These are phyloP conservation scores for Ceriops tagal DNA, from an alignment of 345 rosid species.

Conservation along the genomic window DNA sequence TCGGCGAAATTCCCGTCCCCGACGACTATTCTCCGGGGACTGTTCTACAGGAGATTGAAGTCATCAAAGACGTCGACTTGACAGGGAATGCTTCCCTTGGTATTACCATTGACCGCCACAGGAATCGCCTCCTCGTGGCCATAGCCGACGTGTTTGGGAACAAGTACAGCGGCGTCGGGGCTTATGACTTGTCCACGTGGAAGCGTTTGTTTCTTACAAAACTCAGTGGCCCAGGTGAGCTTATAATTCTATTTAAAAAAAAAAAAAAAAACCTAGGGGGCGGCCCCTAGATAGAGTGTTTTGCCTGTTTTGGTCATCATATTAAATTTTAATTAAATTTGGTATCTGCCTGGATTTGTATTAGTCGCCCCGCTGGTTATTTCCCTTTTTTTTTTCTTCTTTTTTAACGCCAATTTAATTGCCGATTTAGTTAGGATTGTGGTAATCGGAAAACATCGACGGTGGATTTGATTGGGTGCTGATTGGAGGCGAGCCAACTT, in stretches of 20 bases:
- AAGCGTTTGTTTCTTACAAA: conserved; percentile 59
- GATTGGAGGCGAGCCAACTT: no score
- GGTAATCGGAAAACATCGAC: no score
- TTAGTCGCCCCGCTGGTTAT: neutral
- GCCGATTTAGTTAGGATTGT: no score
- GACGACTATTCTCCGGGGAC: conserved; percentile 15
- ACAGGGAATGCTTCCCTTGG: conserved; percentile 72
- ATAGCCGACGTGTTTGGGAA: conserved; percentile 59
- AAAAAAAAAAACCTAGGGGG: no score
- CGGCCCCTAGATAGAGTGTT: no score
- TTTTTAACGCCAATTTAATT: no score
- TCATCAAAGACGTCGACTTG: conserved; percentile 65
- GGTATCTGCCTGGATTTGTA: no score
- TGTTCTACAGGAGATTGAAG: conserved; percentile 46
- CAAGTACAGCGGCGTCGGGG: conserved; percentile 61
- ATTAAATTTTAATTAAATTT: no score
- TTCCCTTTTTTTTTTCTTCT: no score
- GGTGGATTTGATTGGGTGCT: no score
- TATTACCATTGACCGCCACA: conserved; percentile 49
- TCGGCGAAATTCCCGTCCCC: conserved; percentile 63
- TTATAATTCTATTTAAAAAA: no score
- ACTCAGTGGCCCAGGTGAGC: conserved; percentile 58
- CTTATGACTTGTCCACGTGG: conserved; percentile 86
- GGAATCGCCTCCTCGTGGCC: conserved; percentile 73
- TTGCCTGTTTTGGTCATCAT: no score